Evolutionary conservation across 2,329 filamentous ascomycete genomes (phyloP), one percentile per base, ranked within the genome.

Genomic region (Simplicillium sp.): DNA sequence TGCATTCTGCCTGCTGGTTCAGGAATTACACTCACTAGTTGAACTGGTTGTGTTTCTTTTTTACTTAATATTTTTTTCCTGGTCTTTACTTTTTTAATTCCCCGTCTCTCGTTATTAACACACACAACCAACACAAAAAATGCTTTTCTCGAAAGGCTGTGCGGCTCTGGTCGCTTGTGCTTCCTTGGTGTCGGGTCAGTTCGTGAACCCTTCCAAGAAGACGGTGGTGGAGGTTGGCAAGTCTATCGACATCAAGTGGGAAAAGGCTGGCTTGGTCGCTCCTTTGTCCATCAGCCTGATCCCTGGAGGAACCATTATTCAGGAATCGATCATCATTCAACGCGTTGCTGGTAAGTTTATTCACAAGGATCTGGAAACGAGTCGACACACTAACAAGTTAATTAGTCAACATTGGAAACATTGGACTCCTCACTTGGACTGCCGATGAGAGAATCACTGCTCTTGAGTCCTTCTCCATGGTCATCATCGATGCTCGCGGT

Each of bases 271-370:
- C 14, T 45, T 54, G 4, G 37, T 47, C 7, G 48, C 40, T 9
- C 50, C 51, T 3, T 35, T 54, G 29, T 42, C 46, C 9, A 49
- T 54, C 39, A 42, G 48, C 37, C 37, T 53, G 16, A 45, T 53
- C 4, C 49, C 51, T 0, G 42, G 42, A 7, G 51, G 43, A n/a
- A 33, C 33, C 6, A 36, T 36, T 6, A 35, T 44, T 6, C 45
- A 48, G 25, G 39, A 43, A n/a, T 46, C 42, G 29, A 31, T 50
- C n/a, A 33, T 53, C 12, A 42, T 51, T 1, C 43, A 53, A 31
- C 45, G 46, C 33, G 45, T 52, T 35, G 51, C 46, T 18, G 42
- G 51, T 53, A 39, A 14, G 44, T 15, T 12, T 15, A 14, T 8
- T 7, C 29, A 20, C n/a, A 12, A 34, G 7, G 15, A 7, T 29